A percentile compares a stretch with the other conserved stretches of the same genome.
Evolutionary conservation across 2,329 filamentous ascomycete species (phyloP).

Genomic region (Botrytis squamosa): DNA sequence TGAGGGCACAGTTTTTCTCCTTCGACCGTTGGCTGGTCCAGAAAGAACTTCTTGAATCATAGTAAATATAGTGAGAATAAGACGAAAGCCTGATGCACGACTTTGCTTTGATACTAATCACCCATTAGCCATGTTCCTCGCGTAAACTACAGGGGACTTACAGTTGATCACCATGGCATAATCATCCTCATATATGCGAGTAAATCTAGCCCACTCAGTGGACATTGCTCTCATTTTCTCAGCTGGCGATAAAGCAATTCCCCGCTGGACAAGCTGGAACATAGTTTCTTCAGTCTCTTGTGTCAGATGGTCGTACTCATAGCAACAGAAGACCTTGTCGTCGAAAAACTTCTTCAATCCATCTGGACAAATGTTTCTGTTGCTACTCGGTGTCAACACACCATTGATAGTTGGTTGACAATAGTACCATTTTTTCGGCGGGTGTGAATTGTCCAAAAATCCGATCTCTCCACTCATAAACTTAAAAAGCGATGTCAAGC

Average conservation of each 20-base stretch:
- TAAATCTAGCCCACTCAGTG: constrained; percentile 47
- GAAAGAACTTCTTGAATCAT: constrained; percentile 39
- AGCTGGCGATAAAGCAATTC: constrained; percentile 45
- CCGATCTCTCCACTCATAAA: constrained; percentile 48
- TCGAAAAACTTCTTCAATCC: constrained; percentile 42
- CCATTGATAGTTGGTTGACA: constrained; percentile 35
- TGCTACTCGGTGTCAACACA: constrained; percentile 26
- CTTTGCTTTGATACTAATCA: constrained; percentile 38
- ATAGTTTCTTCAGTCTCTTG: constrained; percentile 48
- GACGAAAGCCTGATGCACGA: constrained; percentile 40
- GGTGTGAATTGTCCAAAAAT: constrained; percentile 43
- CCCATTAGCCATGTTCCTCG: neutral
- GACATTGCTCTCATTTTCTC: constrained; percentile 48
- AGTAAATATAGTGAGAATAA: constrained; percentile 40
- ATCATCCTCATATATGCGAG: constrained; percentile 44
- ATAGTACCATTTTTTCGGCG: constrained; percentile 44
- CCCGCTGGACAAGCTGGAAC: constrained; percentile 49
- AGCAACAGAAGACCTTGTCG: constrained; percentile 44
- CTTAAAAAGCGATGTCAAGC: constrained; percentile 45
- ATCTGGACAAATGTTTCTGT: constrained; percentile 40
- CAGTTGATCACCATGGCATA: constrained; percentile 43
- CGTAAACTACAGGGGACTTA: constrained; percentile 28
- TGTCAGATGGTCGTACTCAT: constrained; percentile 44
- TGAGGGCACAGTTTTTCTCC: constrained; percentile 28
- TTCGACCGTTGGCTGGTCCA: constrained; percentile 18